Conservation (phyloP, 345 rosid species). For the Laguncularia racemosa region DNA sequence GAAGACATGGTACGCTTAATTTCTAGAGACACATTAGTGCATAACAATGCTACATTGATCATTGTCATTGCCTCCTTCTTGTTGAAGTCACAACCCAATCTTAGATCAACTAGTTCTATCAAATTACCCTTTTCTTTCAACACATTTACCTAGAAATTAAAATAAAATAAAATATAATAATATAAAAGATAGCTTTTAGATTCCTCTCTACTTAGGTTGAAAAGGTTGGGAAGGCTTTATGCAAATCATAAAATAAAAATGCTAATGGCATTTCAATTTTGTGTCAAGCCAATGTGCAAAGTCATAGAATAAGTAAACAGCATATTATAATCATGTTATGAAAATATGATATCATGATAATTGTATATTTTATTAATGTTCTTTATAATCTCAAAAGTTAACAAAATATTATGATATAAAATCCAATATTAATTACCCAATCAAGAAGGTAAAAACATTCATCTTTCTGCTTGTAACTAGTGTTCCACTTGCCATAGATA, state of each 20-base stretch:
- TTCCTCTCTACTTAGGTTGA: not conserved
- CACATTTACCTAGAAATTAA: not conserved
- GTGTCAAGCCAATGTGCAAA: no score
- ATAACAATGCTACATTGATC: slow-evolving; percentile 7
- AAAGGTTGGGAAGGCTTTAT: no score
- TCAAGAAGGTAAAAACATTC: slow-evolving; percentile 1
- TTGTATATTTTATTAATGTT: no score
- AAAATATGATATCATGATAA: no score
- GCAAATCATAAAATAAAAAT: no score
- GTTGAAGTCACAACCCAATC: slow-evolving; percentile 8
- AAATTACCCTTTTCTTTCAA: slow-evolving; percentile 5
- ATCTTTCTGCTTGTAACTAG: not conserved
- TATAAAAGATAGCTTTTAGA: not conserved
- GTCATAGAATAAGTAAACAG: no score
- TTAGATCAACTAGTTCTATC: slow-evolving; percentile 8
- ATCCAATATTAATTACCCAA: not conserved
- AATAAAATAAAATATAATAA: not conserved
- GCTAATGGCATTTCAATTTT: no score
- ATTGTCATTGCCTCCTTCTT: slow-evolving; percentile 2
- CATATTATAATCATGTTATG: no score
- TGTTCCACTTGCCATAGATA: slow-evolving; percentile 13
- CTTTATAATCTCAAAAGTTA: no score
- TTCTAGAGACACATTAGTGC: slow-evolving; percentile 8
- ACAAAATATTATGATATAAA: no score
- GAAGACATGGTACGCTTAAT: slow-evolving; percentile 8